Conservation (phyloP, 1,284 basidiomycete species). For the Baeospora myosura region DNA sequence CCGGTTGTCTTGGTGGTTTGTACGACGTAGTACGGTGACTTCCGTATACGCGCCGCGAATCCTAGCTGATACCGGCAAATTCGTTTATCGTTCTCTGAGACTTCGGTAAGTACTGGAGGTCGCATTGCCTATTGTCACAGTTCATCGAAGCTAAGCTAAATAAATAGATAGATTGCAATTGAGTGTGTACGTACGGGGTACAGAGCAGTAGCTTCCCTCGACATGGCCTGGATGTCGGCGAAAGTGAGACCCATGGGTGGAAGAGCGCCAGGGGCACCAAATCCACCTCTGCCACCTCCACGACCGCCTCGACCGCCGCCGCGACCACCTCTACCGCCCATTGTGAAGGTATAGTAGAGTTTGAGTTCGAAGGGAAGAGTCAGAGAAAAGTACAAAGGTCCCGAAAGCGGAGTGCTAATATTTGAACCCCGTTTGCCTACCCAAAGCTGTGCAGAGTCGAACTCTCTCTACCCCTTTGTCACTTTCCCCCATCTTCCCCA, state of each 20-base stretch:
- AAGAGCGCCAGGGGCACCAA: conserved; percentile 41
- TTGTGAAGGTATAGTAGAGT: background rate
- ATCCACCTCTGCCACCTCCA: conserved; percentile 48
- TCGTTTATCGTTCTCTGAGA: conserved; percentile 53
- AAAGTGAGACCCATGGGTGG: conserved; percentile 76
- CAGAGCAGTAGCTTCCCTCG: conserved; percentile 63
- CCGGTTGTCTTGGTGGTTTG: conserved; percentile 63
- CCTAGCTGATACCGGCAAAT: conserved; percentile 60
- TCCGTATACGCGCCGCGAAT: conserved; percentile 55
- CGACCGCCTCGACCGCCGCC: conserved; percentile 54
- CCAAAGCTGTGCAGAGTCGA: conserved; percentile 14
- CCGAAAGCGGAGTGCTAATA: conserved; percentile 14
- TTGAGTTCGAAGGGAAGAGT: conserved; percentile 10
- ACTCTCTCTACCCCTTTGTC: background rate
- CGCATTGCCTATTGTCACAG: no score
- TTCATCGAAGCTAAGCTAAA: no score
- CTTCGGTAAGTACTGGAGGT: conserved; percentile 57
- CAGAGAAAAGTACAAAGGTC: no score
- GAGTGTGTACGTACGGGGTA: conserved; percentile 64
- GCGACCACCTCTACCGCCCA: conserved; percentile 47
- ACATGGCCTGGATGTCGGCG: conserved; percentile 67
- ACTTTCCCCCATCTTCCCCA: conserved; percentile 10
- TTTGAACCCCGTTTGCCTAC: conserved; percentile 21
- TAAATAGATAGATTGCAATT: conserved; percentile 11
- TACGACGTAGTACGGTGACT: conserved; percentile 67